Evolutionary conservation across 345 rosid species (phyloP), one percentile per base, ranked within the genome.

Genomic region (Euphorbia pulcherrima): DNA sequence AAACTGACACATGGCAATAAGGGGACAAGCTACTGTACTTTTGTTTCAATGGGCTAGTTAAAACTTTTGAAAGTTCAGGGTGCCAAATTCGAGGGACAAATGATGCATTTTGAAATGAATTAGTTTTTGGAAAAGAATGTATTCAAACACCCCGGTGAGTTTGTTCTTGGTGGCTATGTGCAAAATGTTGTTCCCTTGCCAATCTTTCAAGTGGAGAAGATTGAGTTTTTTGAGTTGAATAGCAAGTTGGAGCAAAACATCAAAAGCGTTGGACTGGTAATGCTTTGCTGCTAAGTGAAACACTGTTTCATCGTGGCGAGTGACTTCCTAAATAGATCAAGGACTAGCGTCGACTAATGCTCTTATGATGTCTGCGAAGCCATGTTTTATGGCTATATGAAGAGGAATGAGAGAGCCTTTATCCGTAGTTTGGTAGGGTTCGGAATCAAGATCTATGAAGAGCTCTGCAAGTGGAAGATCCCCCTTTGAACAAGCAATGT

Each of bases 101-200:
- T n/a, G n/a, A n/a, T n/a, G n/a, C n/a, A n/a, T n/a, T n/a, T n/a
- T 33, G 37, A 33, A 33, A 33, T 33, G 3, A 33, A 33, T 3
- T 33, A 33, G 7, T 33, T 2, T 7, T 33, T n/a, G n/a, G n/a
- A n/a, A n/a, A n/a, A n/a, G n/a, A n/a, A n/a, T n/a, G n/a, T n/a
- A n/a, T n/a, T n/a, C n/a, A 33, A 4, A 37, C 56, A 67, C 71
- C 71, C 14, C 46, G 21, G 27, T 16, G 6, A 56, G 40, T 18
- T 39, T 67, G 35, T 67, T 57, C 24, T 62, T 24, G 6, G 54
- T 30, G 2, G 71, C 71, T 40, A 18, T 56, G n/a, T 67, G 71
- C 62, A 67, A 56, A 41, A 67, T 51, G 17, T 24, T 67, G 23
- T 67, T 53, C 2, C 71, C 71, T 11, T 67, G 6, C 9, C 27